phyloP scores from a whole-genome alignment of 1,284 basidiomycete genomes.

The Xanthoconium separans region DNA sequence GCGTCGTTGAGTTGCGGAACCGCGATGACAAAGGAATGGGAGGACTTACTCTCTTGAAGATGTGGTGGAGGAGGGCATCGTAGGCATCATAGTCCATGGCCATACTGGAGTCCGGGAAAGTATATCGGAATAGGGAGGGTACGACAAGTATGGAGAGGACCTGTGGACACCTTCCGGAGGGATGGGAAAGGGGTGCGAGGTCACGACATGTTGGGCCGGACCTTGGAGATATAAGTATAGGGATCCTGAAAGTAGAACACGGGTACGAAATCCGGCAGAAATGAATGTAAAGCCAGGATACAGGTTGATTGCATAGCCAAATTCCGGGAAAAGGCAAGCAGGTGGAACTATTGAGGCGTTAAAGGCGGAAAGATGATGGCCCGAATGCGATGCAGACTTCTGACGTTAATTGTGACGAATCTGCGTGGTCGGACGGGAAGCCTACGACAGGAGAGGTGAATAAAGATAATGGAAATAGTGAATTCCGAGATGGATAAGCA shows the following conservation, averaged over 20 bases:
- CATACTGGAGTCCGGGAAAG: slow-evolving; percentile 14
- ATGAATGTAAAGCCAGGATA: neutral
- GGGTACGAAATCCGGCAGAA: slow-evolving; percentile 7
- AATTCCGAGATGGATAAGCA: slow-evolving; percentile 21
- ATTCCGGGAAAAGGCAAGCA: slow-evolving; percentile 7
- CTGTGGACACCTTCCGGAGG: slow-evolving; percentile 6
- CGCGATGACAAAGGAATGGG: neutral
- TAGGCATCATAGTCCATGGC: slow-evolving; percentile 36
- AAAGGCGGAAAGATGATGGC: neutral
- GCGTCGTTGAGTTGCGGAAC: neutral
- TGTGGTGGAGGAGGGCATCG: slow-evolving; percentile 35
- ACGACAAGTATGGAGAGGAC: slow-evolving; percentile 25
- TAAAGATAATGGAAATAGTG: slow-evolving; percentile 1
- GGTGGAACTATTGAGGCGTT: slow-evolving; percentile 2
- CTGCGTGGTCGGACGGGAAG: slow-evolving; percentile 6
- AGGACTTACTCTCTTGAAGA: slow-evolving; percentile 25
- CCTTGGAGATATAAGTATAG: slow-evolving; percentile 28
- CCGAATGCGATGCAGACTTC: slow-evolving; percentile 9
- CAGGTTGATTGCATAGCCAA: neutral
- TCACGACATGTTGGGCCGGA: neutral
- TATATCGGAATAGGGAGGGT: slow-evolving; percentile 10
- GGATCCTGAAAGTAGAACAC: neutral
- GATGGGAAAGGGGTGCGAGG: slow-evolving; percentile 1
- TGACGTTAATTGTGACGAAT: slow-evolving; percentile 22
- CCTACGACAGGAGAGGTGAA: slow-evolving; percentile 1